Base-by-base conservation (phyloP, 148 eudicot genomes). In the Nepenthes gracilis region DNA sequence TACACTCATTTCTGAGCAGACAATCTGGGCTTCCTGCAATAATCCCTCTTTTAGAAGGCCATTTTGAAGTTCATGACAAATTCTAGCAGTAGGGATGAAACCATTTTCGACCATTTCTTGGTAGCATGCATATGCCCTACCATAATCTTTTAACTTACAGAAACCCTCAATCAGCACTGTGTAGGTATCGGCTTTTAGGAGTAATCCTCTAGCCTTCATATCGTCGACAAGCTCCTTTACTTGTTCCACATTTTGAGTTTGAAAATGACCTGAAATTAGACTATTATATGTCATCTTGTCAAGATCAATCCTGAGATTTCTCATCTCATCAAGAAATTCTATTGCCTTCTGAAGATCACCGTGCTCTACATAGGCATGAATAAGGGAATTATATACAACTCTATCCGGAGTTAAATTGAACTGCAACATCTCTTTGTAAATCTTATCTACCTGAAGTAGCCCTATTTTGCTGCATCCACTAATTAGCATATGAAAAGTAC, bases 231-330 rank as follows among this genome's bases (percentile, higher is more conserved):
- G 76, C 35, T 75, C 76, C 70, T 53, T 68, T 10, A 78, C 85
- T 65, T 83, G 69, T 38, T 75, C 54, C 51, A 69, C 35, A 43
- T 83, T 78, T 62, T 77, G 82, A 32, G 71, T 74, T 67, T 76
- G 81, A 35, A 87, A 70, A 13, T 70, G 68, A 12, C 80, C 92
- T 48, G 54, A 63, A 57, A 85, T 87, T 70, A 90, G 74, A 69
- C 82, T 78, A 72, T 87, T 81, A 65, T 79, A 90, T 47, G 95
- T 85, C 87, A 81, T 79, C 71, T 63, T 82, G 72, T 90, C 89
- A 51, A 68, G 75, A n/a, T 55, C 69, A 51, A 83, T 64, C 33
- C 87, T 77, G 59, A 47, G 66, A 63, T 75, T 65, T 32, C 58
- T 48, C 97, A 90, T 90, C 74, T 85, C 86, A 62, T 52, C 33